Evolutionary conservation across 2,329 filamentous ascomycete species (phyloP).

Genomic region (Amauroascus niger): DNA sequence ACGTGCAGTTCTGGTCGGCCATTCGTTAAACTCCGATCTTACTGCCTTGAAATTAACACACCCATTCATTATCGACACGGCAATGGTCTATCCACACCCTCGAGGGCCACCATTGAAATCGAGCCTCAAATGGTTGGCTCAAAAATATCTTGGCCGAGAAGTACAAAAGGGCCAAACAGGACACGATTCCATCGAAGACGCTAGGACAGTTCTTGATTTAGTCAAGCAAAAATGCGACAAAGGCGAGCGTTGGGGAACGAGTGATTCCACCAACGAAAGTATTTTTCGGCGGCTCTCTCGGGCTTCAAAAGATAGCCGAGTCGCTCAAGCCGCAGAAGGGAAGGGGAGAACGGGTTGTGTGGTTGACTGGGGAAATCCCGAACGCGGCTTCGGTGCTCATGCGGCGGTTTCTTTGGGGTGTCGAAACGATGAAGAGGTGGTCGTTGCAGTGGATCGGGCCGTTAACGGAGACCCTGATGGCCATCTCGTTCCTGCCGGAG

Average conservation of each 20-base stretch:
- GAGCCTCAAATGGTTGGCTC: slow-evolving; percentile 76
- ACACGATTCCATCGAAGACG: slow-evolving; percentile 89
- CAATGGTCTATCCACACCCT: slow-evolving; percentile 80
- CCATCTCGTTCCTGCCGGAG: slow-evolving; percentile 39
- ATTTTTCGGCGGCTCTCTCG: slow-evolving; percentile 74
- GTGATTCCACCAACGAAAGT: slow-evolving; percentile 70
- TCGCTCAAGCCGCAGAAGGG: slow-evolving; percentile 10
- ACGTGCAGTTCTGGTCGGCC: slow-evolving; percentile 38
- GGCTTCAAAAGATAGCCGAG: slow-evolving; percentile 34
- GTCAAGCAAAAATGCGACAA: slow-evolving; percentile 94
- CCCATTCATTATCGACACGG: slow-evolving; percentile 87
- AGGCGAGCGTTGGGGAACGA: slow-evolving; percentile 74
- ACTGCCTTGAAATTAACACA: slow-evolving; percentile 77
- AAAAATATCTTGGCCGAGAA: slow-evolving; percentile 75
- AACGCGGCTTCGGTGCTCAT: slow-evolving; percentile 49
- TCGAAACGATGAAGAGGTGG: slow-evolving; percentile 48
- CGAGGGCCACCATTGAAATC: slow-evolving; percentile 83
- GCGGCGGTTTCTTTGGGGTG: slow-evolving; percentile 50
- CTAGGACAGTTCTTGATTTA: slow-evolving; percentile 79
- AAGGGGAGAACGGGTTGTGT: slow-evolving; percentile 45
- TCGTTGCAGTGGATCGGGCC: slow-evolving; percentile 45
- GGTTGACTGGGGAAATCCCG: slow-evolving; percentile 81
- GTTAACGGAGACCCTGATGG: slow-evolving; percentile 41
- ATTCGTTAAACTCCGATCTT: slow-evolving; percentile 47
- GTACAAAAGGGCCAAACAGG: slow-evolving; percentile 75